Evolutionary conservation across 148 eudicot genomes (phyloP).

Genomic region (Rhododendron kiyosumense): DNA sequence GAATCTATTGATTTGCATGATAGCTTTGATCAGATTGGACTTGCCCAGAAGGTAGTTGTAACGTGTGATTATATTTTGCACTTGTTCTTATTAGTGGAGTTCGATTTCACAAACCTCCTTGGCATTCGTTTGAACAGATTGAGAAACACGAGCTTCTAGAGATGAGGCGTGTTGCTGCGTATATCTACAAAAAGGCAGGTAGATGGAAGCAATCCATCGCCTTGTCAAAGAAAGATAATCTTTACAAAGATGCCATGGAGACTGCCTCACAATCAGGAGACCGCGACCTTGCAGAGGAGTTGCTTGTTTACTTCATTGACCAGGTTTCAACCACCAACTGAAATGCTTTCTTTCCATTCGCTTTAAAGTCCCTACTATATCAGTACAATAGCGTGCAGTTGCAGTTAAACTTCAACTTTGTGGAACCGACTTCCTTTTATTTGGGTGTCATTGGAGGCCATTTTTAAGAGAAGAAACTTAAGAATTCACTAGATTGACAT

Average conservation of each 20-base stretch:
- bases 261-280: slow-evolving; percentile 97
- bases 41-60: slow-evolving; percentile 79
- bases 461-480: neutral
- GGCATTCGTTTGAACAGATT: slow-evolving; percentile 42
- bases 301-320: slow-evolving; percentile 89
- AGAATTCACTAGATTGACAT: neutral
- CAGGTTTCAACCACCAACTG: slow-evolving; percentile 35
- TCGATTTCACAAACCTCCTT: neutral
- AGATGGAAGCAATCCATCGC: slow-evolving; percentile 98
- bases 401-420: slow-evolving; percentile 19
- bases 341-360: neutral
- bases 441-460: neutral
- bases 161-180: slow-evolving; percentile 98
- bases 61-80: neutral
- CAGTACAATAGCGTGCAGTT: slow-evolving; percentile 62
- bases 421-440: neutral
- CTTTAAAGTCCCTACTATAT: slow-evolving; percentile 74
- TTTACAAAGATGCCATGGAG: slow-evolving; percentile 97
- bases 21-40: slow-evolving; percentile 96
- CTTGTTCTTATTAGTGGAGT: neutral
- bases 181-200: slow-evolving; percentile 90
- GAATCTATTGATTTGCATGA: slow-evolving; percentile 93
- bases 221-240: slow-evolving; percentile 85
- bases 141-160: slow-evolving; percentile 97
- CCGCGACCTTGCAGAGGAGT: slow-evolving; percentile 96